Conservation (phyloP, 129 eudicot genomes). For the Flaveria trinervia region DNA sequence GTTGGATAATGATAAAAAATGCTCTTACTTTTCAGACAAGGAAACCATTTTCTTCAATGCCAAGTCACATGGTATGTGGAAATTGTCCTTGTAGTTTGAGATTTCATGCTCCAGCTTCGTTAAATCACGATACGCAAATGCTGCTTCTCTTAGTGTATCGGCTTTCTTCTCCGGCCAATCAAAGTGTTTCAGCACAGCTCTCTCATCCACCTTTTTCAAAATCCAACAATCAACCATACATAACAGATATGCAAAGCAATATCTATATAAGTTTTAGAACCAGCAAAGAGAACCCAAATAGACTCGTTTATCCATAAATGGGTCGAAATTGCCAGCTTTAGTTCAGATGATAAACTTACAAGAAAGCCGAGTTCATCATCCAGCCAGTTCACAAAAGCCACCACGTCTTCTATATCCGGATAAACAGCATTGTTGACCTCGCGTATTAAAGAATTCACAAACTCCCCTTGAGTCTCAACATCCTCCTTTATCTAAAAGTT, state of each 20-base stretch:
- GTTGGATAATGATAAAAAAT: background rate
- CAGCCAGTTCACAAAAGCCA: slow-evolving; percentile 92
- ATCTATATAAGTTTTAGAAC: background rate
- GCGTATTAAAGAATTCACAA: slow-evolving; percentile 71
- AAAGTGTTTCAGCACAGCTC: slow-evolving; percentile 95
- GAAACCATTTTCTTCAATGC: slow-evolving; percentile 81
- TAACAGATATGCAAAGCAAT: background rate
- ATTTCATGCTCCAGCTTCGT: slow-evolving; percentile 79
- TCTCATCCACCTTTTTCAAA: slow-evolving; percentile 75
- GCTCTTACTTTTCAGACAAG: slow-evolving; percentile 77
- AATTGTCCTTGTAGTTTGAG: slow-evolving; percentile 58
- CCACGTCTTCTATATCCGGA: slow-evolving; percentile 82
- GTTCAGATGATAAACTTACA: slow-evolving; percentile 46
- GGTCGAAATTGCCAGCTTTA: background rate
- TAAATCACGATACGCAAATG: slow-evolving; percentile 82
- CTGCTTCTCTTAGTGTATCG: slow-evolving; percentile 88
- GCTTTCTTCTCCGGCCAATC: slow-evolving; percentile 99
- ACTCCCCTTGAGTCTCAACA: slow-evolving; percentile 97
- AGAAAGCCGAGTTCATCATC: slow-evolving; percentile 96
- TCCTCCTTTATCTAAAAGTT: slow-evolving; percentile 79
- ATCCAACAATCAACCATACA: slow-evolving; percentile 15
- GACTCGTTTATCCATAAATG: background rate
- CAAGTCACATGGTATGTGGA: slow-evolving; percentile 70
- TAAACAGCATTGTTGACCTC: slow-evolving; percentile 86
- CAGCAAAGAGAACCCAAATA: background rate